Percentiles rank a stretch among this genome's conserved stretches.
Conservation (phyloP, 495 filamentous ascomycete species). For the Parathielavia hyrcaniae region DNA sequence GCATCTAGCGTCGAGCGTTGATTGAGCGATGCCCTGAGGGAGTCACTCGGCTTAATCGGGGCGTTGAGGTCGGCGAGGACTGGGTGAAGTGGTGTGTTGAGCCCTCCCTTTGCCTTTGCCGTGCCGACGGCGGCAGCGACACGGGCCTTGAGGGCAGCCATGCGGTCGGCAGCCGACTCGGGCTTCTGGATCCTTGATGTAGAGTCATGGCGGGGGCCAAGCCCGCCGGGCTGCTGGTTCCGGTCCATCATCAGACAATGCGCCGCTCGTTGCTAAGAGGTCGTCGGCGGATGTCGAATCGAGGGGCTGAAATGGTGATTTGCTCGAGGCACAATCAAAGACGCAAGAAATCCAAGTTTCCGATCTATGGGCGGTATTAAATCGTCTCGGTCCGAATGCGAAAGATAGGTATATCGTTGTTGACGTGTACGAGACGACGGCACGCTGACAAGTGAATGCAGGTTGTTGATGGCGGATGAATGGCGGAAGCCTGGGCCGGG, state of each 20-base stretch:
- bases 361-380: neutral
- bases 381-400: neutral
- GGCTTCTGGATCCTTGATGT: slow-evolving; percentile 47
- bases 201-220: slow-evolving; percentile 49
- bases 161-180: slow-evolving; percentile 46
- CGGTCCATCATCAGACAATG: slow-evolving; percentile 39
- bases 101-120: slow-evolving; percentile 60
- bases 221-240: slow-evolving; percentile 37
- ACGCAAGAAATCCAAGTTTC: too few relatives aligned
- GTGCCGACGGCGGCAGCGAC: slow-evolving; percentile 67
- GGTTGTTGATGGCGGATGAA: neutral
- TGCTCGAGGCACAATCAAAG: too few relatives aligned
- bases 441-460: neutral
- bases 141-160: slow-evolving; percentile 73
- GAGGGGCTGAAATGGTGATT: neutral
- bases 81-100: slow-evolving; percentile 87
- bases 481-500: neutral
- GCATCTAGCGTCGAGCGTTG: slow-evolving; percentile 27
- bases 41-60: slow-evolving; percentile 45
- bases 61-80: slow-evolving; percentile 70
- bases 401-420: neutral
- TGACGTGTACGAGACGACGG: neutral
- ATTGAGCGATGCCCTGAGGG: slow-evolving; percentile 16
- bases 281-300: neutral
- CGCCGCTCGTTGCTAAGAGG: neutral